Conservation (phyloP, 345 rosid species). For the Brassica juncea region DNA sequence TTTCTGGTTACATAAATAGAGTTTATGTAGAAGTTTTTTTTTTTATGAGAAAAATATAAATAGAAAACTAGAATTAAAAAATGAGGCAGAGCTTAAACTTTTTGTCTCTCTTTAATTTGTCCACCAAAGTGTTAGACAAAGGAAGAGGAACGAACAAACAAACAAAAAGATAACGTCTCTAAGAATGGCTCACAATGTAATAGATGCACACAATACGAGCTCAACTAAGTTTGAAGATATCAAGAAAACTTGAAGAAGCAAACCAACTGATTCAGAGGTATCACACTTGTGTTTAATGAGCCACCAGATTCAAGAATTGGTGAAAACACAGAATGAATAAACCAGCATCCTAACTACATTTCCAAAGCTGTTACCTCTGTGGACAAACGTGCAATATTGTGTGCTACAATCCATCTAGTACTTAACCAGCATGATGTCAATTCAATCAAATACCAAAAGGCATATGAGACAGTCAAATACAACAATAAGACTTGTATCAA, state of each 20-base stretch:
- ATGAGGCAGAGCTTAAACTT: neutral
- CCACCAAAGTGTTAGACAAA: neutral
- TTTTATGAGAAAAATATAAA: neutral
- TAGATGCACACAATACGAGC: neutral
- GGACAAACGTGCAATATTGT: neutral
- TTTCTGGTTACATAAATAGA: too few species aligned
- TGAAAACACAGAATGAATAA: too few species aligned
- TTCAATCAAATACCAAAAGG: too few species aligned
- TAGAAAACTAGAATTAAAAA: neutral
- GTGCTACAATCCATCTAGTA: too few species aligned
- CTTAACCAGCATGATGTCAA: too few species aligned
- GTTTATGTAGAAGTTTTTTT: too few species aligned
- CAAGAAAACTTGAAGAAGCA: too few species aligned
- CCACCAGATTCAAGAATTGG: neutral
- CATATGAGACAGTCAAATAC: neutral
- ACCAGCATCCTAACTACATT: neutral
- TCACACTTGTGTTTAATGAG: neutral
- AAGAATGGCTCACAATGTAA: neutral
- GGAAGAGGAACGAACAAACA: neutral
- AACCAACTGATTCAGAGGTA: too few species aligned
- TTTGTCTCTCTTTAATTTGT: neutral
- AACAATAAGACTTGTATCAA: neutral
- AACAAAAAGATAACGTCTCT: neutral
- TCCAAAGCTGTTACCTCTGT: neutral
- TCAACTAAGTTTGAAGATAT: too few species aligned